Base-by-base conservation (phyloP, 345 rosid genomes). In the Laguncularia racemosa region DNA sequence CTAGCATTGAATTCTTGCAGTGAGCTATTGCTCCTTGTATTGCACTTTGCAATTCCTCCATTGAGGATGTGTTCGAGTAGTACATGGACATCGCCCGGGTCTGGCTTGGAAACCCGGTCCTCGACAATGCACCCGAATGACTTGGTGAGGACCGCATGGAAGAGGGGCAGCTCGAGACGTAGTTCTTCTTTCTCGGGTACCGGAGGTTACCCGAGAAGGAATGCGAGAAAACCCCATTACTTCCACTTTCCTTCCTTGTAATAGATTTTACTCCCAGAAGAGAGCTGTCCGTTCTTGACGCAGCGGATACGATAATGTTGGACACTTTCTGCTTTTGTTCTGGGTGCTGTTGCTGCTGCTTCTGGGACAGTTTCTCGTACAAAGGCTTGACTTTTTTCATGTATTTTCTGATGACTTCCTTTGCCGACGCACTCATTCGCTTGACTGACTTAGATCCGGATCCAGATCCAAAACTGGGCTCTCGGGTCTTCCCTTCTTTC, bases 41-140 rank as follows among this genome's bases (percentile, higher is more conserved):
- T 15, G 98, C 96, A 59, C 85, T 81, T 62, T 86, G 98, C 57
- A 92, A 59, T 70, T 92, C 96, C 59, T 89, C 96, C 96, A 84
- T 86, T 0, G 98, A 81, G 40, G 96, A 88, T 13, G 60, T 61
- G 55, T 64, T 38, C 79, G 68, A 13, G 74, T 70, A 2, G 23
- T 56, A 3, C 13, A 51, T 46, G 60, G 58, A 6, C 53, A 62
- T n/a, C 54, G 26, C 0, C 55, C 52, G 17, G 53, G n/a, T 43
- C 50, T 50, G 57, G 48, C 73, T 67, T 17, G 63, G 17, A 8
- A 71, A 67, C 0, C 73, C 90, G 11, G 64, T 69, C 28, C 79
- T 73, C 28, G 73, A 63, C 33, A 86, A 81, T 13, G 83, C 84
- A 4, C 98, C 96, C 16, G 98, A 92, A 68, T 89, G 96, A 56